Evolutionary conservation across 768 basidiomycete species (phyloP), one percentile per base, ranked within the genome.

Genomic region (Sarcomyxa edulis): DNA sequence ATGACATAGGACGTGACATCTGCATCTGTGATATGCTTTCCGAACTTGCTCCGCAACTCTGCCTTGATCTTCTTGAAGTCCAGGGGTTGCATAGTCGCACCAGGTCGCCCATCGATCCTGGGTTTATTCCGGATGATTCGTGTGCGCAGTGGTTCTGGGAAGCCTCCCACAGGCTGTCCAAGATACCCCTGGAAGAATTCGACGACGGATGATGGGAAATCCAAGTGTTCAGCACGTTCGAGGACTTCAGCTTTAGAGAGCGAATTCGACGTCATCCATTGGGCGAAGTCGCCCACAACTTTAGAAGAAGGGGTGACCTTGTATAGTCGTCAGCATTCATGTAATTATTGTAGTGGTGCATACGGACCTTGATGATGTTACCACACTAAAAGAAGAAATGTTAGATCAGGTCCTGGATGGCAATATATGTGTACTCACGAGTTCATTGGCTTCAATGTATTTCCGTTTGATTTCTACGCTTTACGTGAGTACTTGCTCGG

Each of bases 111-210:
- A 52, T 98, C 91, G 54, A 98, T 95, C 61, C 89, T 79, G 31
- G 84, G 81, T 63, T 93, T 94, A 63, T 92, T 81, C 53, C 96
- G 81, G 58, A 98, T 99, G 55, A 99, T 76, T 48, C 81, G 76
- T 47, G 81, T 75, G 47, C 96, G 90, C 46, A 99, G 67, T 27
- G 95, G 93, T 60, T 99, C 96, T 41, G 96, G 96, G 86, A 98
- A 98, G 33, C 96, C 95, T 57, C 93, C 96, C 55, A 90, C 85
- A 39, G 96, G 96, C 57, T 97, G 92, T 22, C 96, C 95, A 46
- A 99, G 87, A 65, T 93, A 95, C 12, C 96, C 96, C 59, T 97
- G 94, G 91, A 97, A 97, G 75, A 96, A 99, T 54, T 98, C 95
- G 28, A 92, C 89, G 32, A 92, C 90, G 23, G 88, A 93, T 8